Conservation (phyloP, 805 yeast genomes). For the Candida multigemmis region DNA sequence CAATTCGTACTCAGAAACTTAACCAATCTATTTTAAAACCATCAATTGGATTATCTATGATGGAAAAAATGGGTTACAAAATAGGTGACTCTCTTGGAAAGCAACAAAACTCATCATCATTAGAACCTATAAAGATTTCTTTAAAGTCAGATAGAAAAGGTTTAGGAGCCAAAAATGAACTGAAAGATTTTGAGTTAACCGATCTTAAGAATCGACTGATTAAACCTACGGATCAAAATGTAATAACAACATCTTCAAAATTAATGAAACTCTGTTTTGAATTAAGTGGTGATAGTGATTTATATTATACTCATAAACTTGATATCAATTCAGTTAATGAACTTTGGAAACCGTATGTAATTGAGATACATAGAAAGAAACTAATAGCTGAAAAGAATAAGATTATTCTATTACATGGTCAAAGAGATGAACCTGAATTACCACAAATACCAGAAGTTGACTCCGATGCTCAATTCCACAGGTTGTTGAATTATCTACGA, state of each 20-base stretch:
- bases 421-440: not conserved
- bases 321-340: constrained; percentile 19
- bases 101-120: constrained; percentile 6
- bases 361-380: constrained; percentile 1
- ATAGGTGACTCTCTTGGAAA: constrained; percentile 38
- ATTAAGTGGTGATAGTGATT: constrained; percentile 27
- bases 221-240: not conserved
- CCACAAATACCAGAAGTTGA: constrained; percentile 1
- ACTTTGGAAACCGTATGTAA: constrained; percentile 32
- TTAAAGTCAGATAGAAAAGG: constrained; percentile 10
- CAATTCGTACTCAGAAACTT: too few species aligned
- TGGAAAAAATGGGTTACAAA: constrained; percentile 53
- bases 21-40: too few species aligned
- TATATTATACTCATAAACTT: constrained; percentile 14
- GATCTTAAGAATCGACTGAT: constrained; percentile 2
- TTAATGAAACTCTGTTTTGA: constrained; percentile 36
- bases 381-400: constrained; percentile 2
- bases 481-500: constrained; percentile 30
- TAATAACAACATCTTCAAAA: constrained; percentile 5
- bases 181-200: constrained; percentile 3
- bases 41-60: constrained; percentile 40
- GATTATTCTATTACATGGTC: constrained; percentile 3
- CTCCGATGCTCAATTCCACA: constrained; percentile 15
- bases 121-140: constrained; percentile 22
- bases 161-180: constrained; percentile 9